Evolutionary conservation across 2,329 filamentous ascomycete species (phyloP).

Genomic region (Exophiala lecanii-corni): DNA sequence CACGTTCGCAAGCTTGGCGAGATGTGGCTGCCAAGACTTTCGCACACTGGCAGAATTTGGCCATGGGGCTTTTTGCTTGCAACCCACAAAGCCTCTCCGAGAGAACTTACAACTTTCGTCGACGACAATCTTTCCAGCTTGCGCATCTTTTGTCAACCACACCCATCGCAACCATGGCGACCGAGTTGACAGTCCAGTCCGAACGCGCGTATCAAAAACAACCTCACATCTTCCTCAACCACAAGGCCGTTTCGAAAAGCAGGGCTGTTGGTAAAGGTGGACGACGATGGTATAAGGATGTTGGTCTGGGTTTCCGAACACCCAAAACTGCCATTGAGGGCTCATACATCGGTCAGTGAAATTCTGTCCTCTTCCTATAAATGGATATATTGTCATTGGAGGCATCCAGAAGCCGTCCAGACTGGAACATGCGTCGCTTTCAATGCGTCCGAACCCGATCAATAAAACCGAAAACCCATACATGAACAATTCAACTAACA

Average conservation of each 20-base stretch:
- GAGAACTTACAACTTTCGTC: constrained; percentile 10
- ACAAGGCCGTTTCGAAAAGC: constrained; percentile 81
- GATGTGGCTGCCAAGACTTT: constrained; percentile 4
- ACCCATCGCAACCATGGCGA: constrained; percentile 72
- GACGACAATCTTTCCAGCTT: constrained; percentile 29
- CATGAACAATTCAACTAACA: too few relatives aligned
- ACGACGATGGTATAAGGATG: constrained; percentile 98
- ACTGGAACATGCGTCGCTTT: too few relatives aligned
- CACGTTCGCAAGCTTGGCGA: constrained; percentile 5
- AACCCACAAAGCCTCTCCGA: constrained; percentile 5
- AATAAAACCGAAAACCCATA: too few relatives aligned
- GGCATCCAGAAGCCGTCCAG: too few relatives aligned
- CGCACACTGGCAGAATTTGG: constrained; percentile 26
- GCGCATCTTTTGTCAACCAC: constrained; percentile 27
- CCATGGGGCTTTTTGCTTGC: not conserved
- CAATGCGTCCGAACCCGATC: too few relatives aligned
- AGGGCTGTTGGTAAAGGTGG: constrained; percentile 82
- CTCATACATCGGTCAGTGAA: constrained; percentile 87
- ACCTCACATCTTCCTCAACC: constrained; percentile 99
- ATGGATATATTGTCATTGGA: too few relatives aligned
- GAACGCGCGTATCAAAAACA: constrained; percentile 99
- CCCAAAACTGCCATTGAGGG: constrained; percentile 98
- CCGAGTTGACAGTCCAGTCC: constrained; percentile 98
- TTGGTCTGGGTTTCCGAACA: constrained; percentile 98
- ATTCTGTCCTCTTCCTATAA: too few relatives aligned